Evolutionary conservation across 2,329 filamentous ascomycete species (phyloP), one percentile per base, ranked within the genome.

Genomic region (Stemphylium vesicarium): DNA sequence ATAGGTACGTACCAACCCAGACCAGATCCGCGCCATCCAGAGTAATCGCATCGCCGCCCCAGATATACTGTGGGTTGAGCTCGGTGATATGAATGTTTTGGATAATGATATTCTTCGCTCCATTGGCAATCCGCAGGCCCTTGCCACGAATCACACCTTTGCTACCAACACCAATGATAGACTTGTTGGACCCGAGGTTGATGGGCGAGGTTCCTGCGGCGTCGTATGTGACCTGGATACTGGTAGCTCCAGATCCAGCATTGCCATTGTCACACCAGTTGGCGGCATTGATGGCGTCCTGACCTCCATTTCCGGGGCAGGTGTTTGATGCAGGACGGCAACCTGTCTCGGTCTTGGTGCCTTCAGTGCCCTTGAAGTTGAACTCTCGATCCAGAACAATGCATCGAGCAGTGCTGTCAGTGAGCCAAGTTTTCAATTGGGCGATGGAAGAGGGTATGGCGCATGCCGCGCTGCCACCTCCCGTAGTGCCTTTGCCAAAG

Each of bases 221-320:
- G 57, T 75, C 66, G 56, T 75, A 75, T 5, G 60, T 72, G n/a
- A 62, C 57, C 16, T 38, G 53, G 35, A 59, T 46, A 5, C 41
- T 57, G 44, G 51, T 51, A 38, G 50, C 24, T 49, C 56, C 50
- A 18, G 35, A 18, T 33, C 50, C 50, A 41, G 50, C 42, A 12
- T 59, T 47, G 22, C 48, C 56, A 53, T 47, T 66, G 31, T 57
- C 60, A 20, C 56, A 57, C 60, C 65, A 57, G 39, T 54, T 50
- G 43, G 62, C 36, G 70, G 81, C 72, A 76, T 87, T 83, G 66
- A 87, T 84, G 57, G 84, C 81, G 31, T 79, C 61, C 77, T 87
- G 84, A 70, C 85, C 83, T n/a, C 69, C 81, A 22, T 82, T 84
- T 32, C 81, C 83, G 11, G 41, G 31, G 16, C 52, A 55, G 13